These are phyloP conservation scores for Gypsophila paniculata DNA, from an alignment of 179 eudicot genomes.

Conservation along the genomic window DNA sequence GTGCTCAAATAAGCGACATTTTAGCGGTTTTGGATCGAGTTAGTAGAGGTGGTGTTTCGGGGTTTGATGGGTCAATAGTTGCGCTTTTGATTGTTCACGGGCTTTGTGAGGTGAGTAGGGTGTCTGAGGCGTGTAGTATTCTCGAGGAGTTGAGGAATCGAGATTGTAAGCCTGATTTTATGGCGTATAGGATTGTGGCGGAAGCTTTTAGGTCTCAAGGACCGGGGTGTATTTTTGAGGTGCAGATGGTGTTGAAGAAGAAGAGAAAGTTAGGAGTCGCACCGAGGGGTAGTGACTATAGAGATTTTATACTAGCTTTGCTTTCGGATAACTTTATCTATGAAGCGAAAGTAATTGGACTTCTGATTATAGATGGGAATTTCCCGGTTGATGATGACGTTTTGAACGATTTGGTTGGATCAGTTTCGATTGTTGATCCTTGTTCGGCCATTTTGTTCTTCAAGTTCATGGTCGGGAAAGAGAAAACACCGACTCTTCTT, in stretches of 20 bases:
- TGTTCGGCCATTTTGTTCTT: constrained; percentile 52
- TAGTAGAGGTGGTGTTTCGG: constrained; percentile 31
- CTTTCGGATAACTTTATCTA: constrained; percentile 50
- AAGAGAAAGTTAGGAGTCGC: constrained; percentile 89
- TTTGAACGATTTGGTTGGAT: constrained; percentile 62
- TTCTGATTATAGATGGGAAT: constrained; percentile 65
- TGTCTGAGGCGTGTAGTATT: constrained; percentile 43
- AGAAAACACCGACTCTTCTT: constrained; percentile 42
- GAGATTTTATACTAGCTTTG: constrained; percentile 46
- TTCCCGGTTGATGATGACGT: constrained; percentile 73
- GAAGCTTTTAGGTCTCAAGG: constrained; percentile 50
- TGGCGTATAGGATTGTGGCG: constrained; percentile 70
- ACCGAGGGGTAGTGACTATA: constrained; percentile 58
- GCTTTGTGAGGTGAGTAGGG: constrained; percentile 48
- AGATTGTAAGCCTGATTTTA: constrained; percentile 80
- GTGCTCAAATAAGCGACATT: constrained; percentile 29
- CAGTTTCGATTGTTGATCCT: constrained; percentile 57
- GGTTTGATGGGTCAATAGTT: constrained; percentile 53
- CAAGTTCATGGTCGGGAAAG: constrained; percentile 56
- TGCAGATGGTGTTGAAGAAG: constrained; percentile 55
- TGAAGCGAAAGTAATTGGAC: constrained; percentile 78
- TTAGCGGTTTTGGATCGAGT: constrained; percentile 49
- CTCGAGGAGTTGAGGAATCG: constrained; percentile 63
- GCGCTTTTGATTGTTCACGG: constrained; percentile 69
- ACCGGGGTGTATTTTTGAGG: constrained; percentile 50